These are phyloP conservation scores for Vaccinium myrtillus DNA, from an alignment of 148 eudicot species.

Conservation along the genomic window DNA sequence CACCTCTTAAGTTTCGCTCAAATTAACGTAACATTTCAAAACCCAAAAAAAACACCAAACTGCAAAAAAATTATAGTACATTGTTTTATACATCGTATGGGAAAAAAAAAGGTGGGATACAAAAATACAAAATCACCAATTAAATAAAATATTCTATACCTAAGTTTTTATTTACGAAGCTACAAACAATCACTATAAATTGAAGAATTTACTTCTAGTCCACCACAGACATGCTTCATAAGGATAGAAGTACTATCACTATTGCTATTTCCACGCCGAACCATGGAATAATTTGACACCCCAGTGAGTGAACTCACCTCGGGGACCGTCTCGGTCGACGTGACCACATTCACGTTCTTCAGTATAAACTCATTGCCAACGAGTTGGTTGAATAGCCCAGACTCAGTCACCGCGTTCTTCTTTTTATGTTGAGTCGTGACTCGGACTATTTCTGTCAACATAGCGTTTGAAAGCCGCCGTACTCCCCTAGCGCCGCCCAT, in stretches of 20 bases:
- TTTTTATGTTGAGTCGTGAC: constrained; percentile 44
- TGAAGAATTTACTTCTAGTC: constrained; percentile 40
- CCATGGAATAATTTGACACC: constrained; percentile 17
- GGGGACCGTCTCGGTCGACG: constrained; percentile 38
- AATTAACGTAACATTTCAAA: background rate
- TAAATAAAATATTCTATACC: background rate
- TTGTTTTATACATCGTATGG: background rate
- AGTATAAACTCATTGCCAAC: constrained; percentile 42
- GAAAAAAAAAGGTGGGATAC: background rate
- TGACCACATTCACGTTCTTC: constrained; percentile 43
- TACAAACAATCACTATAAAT: constrained; percentile 60
- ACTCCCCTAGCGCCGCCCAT: constrained; percentile 71
- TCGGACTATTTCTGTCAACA: constrained; percentile 61
- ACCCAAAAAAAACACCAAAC: background rate
- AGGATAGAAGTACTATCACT: constrained; percentile 34
- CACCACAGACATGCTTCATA: constrained; percentile 47
- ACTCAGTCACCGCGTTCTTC: constrained; percentile 57
- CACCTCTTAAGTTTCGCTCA: too few species aligned
- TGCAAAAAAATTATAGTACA: background rate
- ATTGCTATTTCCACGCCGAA: constrained; percentile 46
- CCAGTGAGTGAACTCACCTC: constrained; percentile 51
- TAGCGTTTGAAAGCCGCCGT: constrained; percentile 50
- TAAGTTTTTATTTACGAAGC: background rate
- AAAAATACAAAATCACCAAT: background rate
- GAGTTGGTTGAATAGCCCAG: constrained; percentile 57